Evolutionary conservation across 2,329 filamentous ascomycete genomes (phyloP).

Genomic region (Sporothrix phasma): DNA sequence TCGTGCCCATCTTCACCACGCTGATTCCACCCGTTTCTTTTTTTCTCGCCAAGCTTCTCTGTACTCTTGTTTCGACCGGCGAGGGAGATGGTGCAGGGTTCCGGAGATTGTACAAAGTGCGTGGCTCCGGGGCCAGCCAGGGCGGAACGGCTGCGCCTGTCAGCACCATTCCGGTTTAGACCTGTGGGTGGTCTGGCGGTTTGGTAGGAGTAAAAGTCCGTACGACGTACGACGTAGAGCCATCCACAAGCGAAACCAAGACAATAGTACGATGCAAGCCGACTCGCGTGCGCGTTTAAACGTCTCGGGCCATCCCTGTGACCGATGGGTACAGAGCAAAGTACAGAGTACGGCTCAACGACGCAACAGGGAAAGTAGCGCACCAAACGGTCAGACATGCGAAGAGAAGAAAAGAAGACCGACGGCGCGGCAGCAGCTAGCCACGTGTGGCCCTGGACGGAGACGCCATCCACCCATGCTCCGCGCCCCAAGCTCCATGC

Average conservation of each 20-base stretch:
- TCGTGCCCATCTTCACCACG: too few species aligned
- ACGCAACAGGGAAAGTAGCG: neutral
- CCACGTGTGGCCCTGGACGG: neutral
- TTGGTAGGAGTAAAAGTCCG: too few species aligned
- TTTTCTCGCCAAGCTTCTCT: neutral
- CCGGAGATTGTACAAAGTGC: conserved; percentile 1
- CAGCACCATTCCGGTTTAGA: too few species aligned
- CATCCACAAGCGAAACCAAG: too few species aligned
- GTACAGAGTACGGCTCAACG: too few species aligned
- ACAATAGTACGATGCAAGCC: too few species aligned
- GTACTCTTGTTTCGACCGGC: neutral
- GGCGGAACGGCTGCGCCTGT: too few species aligned
- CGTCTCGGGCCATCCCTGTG: neutral
- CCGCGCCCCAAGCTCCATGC: neutral
- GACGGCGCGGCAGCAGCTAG: neutral
- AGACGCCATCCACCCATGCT: neutral
- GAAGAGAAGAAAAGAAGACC: neutral
- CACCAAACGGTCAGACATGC: too few species aligned
- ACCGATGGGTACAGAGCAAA: neutral
- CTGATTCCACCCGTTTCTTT: too few species aligned
- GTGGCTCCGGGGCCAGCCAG: too few species aligned
- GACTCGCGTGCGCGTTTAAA: neutral
- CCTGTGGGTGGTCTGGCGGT: too few species aligned
- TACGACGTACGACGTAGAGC: too few species aligned
- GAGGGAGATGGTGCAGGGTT: neutral